Evolutionary conservation across 176 grass and related monocot species (phyloP), one percentile per base, ranked within the genome.

Genomic region (Juncus effusus): DNA sequence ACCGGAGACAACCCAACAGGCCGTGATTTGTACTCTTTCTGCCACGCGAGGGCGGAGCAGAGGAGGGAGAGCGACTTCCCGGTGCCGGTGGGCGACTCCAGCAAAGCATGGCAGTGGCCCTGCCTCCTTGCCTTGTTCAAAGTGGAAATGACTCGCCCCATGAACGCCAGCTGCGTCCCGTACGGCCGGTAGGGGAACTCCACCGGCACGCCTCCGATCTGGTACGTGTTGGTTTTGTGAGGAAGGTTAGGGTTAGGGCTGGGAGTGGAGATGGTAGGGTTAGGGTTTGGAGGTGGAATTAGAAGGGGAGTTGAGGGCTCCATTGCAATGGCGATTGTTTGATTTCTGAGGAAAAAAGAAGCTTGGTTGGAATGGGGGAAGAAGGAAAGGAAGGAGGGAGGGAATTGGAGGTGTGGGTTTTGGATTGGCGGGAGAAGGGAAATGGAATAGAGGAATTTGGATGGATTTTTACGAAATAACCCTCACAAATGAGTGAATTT

Each of bases 51-150:
- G 36, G 82, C 88, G 54, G 87, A 88, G 87, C 93, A 96, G 80
- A 96, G 93, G 59, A 96, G 85, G 78, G 87, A 88, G 66, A 96
- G 85, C 3, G 93, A 88, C 82, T 91, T 91, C 16, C 93, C 93
- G 45, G 87, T 91, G 55, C 93, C 93, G 35, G 93, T 91, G 36
- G 93, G 93, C n/a, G 93, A 96, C 82, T 96, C 93, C 59, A 96
- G 79, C 42, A 96, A 83, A 8, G 87, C 87, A 72, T 91, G 87
- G 53, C 84, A 88, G 63, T 70, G 80, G 8, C 93, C 85, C 77
- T 96, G 85, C 37, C 88, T 82, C 4, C 84, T 77, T 28, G 87
- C 92, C 42, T 82, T 79, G 58, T 88, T 84, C 41, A 96, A 84
- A 54, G 87, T 88, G 66, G 74, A 55, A 66, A 96, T 88, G 84